These are phyloP conservation scores for Trichoderma asperelloides DNA, from an alignment of 495 filamentous ascomycete genomes.

Conservation along the genomic window DNA sequence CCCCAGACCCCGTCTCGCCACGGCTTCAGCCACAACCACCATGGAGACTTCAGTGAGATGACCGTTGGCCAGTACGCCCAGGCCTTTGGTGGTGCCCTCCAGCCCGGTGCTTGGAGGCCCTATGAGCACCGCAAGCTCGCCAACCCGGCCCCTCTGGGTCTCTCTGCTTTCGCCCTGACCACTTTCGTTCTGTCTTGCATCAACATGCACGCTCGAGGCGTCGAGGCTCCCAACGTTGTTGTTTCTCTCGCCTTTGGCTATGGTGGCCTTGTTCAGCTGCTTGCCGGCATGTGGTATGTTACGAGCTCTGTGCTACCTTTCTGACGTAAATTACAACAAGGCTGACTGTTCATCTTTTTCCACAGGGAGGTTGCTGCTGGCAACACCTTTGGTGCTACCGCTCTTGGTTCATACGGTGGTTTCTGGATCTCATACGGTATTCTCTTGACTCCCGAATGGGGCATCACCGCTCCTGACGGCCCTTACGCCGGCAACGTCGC, in stretches of 20 bases:
- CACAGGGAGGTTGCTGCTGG: conserved; percentile 94
- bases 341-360: conserved; percentile 9
- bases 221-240: conserved; percentile 57
- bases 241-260: conserved; percentile 67
- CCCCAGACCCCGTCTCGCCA: neutral
- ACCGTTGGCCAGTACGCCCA: conserved; percentile 24
- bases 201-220: conserved; percentile 61
- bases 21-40: neutral
- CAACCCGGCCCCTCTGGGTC: conserved; percentile 80
- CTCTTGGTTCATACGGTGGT: conserved; percentile 91
- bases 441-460: conserved; percentile 62
- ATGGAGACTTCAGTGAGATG: neutral
- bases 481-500: conserved; percentile 33
- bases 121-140: conserved; percentile 72
- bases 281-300: conserved; percentile 96
- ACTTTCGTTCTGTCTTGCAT: conserved; percentile 86
- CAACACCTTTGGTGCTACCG: conserved; percentile 96
- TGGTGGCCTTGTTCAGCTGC: conserved; percentile 82
- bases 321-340: neutral
- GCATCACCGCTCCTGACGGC: conserved; percentile 50
- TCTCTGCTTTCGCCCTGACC: conserved; percentile 87
- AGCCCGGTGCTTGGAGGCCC: conserved; percentile 81
- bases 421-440: conserved; percentile 95
- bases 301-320: neutral
- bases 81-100: conserved; percentile 92